Conservation (phyloP, 441 rosid genomes). For the Kokia cookei region DNA sequence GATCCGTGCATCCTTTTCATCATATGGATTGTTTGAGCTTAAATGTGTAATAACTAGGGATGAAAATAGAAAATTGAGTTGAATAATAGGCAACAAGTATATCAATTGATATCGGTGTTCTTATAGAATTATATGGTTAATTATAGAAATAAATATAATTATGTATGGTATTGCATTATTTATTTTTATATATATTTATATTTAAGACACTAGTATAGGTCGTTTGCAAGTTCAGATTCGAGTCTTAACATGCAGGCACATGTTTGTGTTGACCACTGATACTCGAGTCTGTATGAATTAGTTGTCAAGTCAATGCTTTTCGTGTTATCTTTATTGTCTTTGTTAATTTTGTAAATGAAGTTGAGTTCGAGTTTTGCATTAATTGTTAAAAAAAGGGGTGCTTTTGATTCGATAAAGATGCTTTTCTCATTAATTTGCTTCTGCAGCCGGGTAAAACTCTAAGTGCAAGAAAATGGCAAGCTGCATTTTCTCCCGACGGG, state of each 20-base stretch:
- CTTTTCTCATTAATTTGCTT: slow-evolving; percentile 13
- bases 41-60: not conserved
- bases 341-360: slow-evolving; percentile 1
- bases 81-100: not conserved
- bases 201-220: not conserved
- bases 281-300: not conserved
- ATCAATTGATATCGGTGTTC: not conserved
- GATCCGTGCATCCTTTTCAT: not conserved
- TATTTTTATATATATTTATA: not conserved
- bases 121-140: not conserved
- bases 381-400: not conserved
- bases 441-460: slow-evolving; percentile 90
- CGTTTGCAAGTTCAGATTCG: not conserved
- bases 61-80: not conserved
- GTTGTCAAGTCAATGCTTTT: not conserved
- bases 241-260: not conserved
- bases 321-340: not conserved
- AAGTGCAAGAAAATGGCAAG: slow-evolving; percentile 91
- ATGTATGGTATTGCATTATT: not conserved
- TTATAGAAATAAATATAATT: not conserved
- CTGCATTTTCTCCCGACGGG: slow-evolving; percentile 73
- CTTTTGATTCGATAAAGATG: not conserved
- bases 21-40: not conserved
- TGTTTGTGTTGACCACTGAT: not conserved
- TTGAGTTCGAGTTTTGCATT: not conserved